Evolutionary conservation across 2,329 filamentous ascomycete species (phyloP), one percentile per base, ranked within the genome.

Genomic region (Colletotrichum sublineola): DNA sequence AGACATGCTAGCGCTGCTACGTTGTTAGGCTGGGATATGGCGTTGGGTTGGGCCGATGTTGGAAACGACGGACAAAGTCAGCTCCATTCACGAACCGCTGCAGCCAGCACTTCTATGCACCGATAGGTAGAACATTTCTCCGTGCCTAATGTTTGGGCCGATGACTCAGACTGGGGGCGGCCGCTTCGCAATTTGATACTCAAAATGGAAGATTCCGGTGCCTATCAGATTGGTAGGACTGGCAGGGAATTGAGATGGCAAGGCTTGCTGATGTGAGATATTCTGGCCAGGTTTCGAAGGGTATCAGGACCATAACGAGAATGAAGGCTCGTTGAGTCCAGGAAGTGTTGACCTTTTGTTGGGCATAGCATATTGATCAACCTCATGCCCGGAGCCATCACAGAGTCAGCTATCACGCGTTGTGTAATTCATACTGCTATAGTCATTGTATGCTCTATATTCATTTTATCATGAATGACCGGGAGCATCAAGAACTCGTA

Each of bases 1-100:
- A 2, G 67, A 11, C 78, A 79, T 79, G 14, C 12, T 29, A 31
- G 31, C 29, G 36, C 1, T 18, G 56, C 11, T 18, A 20, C 7
- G 5, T 58, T 58, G n/a, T 29, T 6, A 42, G 24, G 3, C 24
- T 42, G 36, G 7, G 18, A 0, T 8, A 33, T 18, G 15, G 4
- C 29, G 6, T 29, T 8, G 40, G 4, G 18, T 20, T 55, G 29
- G 4, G 12, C 29, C 38, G 15, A 5, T 5, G 46, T 44, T 44
- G 5, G 18, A n/a, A 29, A 29, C 7, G n/a, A 48, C 36, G 36
- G 36, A 63, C 48, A 44, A 53, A 20, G 5, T 42, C 11, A 44
- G 15, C n/a, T 20, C 14, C 46, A 46, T 14, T 31, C 18, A 18
- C 1, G 9, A 18, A 6, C 3, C n/a, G 12, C 11, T 3, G 38